Conservation (phyloP, 768 basidiomycete species). For the Trametes villosa region DNA sequence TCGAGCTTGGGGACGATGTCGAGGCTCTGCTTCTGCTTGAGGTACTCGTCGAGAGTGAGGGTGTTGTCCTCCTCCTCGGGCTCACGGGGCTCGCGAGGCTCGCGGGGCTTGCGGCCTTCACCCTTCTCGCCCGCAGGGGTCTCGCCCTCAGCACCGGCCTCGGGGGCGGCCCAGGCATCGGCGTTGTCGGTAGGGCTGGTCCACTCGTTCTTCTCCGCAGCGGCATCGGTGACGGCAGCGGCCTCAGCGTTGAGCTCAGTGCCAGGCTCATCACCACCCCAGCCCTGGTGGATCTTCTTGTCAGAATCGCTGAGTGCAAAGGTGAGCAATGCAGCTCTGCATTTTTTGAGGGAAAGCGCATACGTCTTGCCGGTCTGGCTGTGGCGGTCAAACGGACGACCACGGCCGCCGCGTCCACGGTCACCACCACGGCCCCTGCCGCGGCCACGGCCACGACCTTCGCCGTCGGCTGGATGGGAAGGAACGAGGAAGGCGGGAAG, state of each 20-base stretch:
- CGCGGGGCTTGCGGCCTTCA: slow-evolving; percentile 42
- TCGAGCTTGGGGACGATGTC: slow-evolving; percentile 78
- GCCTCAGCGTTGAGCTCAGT: slow-evolving; percentile 83
- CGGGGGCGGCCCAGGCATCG: slow-evolving; percentile 38
- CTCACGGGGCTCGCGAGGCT: slow-evolving; percentile 54
- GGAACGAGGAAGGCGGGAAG: neutral
- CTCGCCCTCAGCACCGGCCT: slow-evolving; percentile 33
- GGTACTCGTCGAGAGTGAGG: slow-evolving; percentile 91
- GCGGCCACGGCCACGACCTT: slow-evolving; percentile 40
- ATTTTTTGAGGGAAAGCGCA: slow-evolving; percentile 34
- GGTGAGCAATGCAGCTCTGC: slow-evolving; percentile 5
- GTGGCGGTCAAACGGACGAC: slow-evolving; percentile 85
- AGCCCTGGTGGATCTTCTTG: slow-evolving; percentile 92
- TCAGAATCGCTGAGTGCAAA: slow-evolving; percentile 74
- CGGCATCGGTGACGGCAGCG: slow-evolving; percentile 73
- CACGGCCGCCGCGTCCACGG: slow-evolving; percentile 61
- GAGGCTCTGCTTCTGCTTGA: slow-evolving; percentile 74
- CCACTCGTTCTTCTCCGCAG: slow-evolving; percentile 53
- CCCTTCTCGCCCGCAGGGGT: slow-evolving; percentile 41
- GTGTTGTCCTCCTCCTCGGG: slow-evolving; percentile 91
- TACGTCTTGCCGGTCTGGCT: slow-evolving; percentile 84
- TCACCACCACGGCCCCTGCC: slow-evolving; percentile 41
- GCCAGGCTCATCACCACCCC: slow-evolving; percentile 91
- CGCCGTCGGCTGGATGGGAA: slow-evolving; percentile 42
- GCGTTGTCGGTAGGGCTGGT: slow-evolving; percentile 37